Evolutionary conservation across 2,329 filamentous ascomycete genomes (phyloP), one percentile per base, ranked within the genome.

Genomic region (Esteya vermicola): DNA sequence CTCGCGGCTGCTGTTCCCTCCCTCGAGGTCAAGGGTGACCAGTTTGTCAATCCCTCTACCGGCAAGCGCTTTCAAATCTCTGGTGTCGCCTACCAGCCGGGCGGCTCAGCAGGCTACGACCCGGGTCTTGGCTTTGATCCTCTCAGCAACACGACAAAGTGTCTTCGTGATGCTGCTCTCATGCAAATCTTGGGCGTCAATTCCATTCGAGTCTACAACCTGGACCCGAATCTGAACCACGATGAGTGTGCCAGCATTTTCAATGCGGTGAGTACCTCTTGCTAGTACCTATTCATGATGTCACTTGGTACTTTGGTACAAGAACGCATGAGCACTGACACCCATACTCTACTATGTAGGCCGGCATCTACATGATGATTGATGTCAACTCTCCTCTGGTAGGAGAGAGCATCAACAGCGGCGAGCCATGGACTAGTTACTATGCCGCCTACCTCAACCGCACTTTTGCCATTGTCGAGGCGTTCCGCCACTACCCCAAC

Each of bases 11-110:
- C 76, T 39, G 71, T 81, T 38, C 65, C 64, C 43, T 57, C 72
- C 9, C 65, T 81, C 38, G 63, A 67, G 44, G 64, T 78, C 45
- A 52, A 70, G 43, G 73, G 72, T 48, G 64, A 63, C 44, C 62
- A 75, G 52, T 77, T 81, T 43, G 63, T 79, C 56, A 75, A 78
- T 57, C 61, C 69, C 32, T 58, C 59, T 43, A 72, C 65, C 19
- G 72, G 72, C 44, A 63, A 73, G 51, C 68, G 68, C 45, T 79
- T 80, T 59, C 72, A 80, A 60, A 66, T 82, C 44, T 67, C 78
- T 38, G 78, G 78, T 49, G 68, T 78, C 49, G 78, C 76, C 53
- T 82, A 81, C 60, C 78, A 81, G 56, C 77, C 77, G 33, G 77
- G 75, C 45, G 78, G 78, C 47, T 72, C 70, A 45, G 65, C 75